Base-by-base conservation (phyloP, 1,139 yeast genomes). In the Dujonia santamariae region DNA sequence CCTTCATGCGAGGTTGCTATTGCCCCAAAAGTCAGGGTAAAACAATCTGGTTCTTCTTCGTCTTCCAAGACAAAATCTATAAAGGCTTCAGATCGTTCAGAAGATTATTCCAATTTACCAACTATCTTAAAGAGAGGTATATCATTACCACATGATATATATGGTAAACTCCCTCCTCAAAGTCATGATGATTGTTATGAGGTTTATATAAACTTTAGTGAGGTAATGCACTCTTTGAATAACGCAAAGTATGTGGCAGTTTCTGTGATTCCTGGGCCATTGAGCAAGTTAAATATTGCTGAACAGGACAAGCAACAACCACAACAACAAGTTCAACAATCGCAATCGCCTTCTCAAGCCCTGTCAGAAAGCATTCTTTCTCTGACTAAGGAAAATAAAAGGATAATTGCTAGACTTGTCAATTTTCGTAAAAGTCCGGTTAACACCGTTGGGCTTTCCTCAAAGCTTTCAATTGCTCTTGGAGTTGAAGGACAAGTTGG, bases 1-100 rank as follows among this genome's bases (percentile, higher is more conserved):
- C 83, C 86, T 2, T 77, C 78, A 41, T 78, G 95, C 18, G 95
- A 90, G 50, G 75, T 90, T 7, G 78, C 86, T 30, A 80, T 92
- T 35, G 88, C 95, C 3, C 97, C 96, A 8, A 83, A 84, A 52
- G 69, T 72, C 18, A 59, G 79, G 44, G 63, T 63, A 46, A 61
- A 59, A 28, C 15, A n/a, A 29, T 35, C 62, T 7, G 41, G 45
- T 3, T 38, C 52, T 2, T 40, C 47, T 1, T 53, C 50, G 29
- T 50, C 65, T 9, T 51, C 61, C 5, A 57, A 60, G 17, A 56
- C 64, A 4, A 57, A 58, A 35, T 53, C 59, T 32, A 51, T 57
- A 12, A 50, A 51, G 18, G 40, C 59, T 3, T 51, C 54, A 16
- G 46, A 54, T 8, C 8, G 14, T 9, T 20, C 35, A 7, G 71